Evolutionary conservation across 345 rosid species (phyloP).

Genomic region (Dipteronia sinensis): DNA sequence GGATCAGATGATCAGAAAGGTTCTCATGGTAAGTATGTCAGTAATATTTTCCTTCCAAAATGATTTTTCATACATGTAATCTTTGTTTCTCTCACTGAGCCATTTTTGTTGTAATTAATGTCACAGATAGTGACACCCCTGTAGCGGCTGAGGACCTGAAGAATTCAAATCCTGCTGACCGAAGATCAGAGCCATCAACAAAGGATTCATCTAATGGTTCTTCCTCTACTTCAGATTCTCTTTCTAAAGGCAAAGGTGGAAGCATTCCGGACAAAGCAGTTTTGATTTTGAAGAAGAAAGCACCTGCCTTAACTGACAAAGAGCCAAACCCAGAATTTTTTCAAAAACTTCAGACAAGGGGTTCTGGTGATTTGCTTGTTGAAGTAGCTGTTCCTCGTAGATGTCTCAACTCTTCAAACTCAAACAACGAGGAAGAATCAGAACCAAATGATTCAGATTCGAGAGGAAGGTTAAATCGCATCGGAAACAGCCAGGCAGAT

Average conservation of each 20-base stretch:
- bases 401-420: slow-evolving; percentile 54
- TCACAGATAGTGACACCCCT: slow-evolving; percentile 39
- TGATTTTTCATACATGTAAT: slow-evolving; percentile 15
- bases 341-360: slow-evolving; percentile 83
- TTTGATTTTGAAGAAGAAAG: slow-evolving; percentile 85
- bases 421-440: slow-evolving; percentile 59
- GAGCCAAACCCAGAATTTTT: slow-evolving; percentile 93
- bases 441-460: slow-evolving; percentile 49
- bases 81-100: neutral
- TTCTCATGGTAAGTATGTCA: slow-evolving; percentile 52
- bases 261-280: slow-evolving; percentile 78
- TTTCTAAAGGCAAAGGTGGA: slow-evolving; percentile 59
- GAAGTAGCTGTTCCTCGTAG: slow-evolving; percentile 93
- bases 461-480: slow-evolving; percentile 50
- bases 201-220: slow-evolving; percentile 55
- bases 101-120: slow-evolving; percentile 16
- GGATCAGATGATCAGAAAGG: slow-evolving; percentile 60
- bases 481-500: slow-evolving; percentile 43
- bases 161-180: slow-evolving; percentile 42
- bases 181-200: slow-evolving; percentile 41
- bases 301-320: slow-evolving; percentile 79
- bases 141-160: slow-evolving; percentile 45
- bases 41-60: slow-evolving; percentile 1
- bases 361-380: slow-evolving; percentile 79
- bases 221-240: slow-evolving; percentile 52